Evolutionary conservation across 2,329 filamentous ascomycete species (phyloP).

Genomic region (Fusarium devonianum): DNA sequence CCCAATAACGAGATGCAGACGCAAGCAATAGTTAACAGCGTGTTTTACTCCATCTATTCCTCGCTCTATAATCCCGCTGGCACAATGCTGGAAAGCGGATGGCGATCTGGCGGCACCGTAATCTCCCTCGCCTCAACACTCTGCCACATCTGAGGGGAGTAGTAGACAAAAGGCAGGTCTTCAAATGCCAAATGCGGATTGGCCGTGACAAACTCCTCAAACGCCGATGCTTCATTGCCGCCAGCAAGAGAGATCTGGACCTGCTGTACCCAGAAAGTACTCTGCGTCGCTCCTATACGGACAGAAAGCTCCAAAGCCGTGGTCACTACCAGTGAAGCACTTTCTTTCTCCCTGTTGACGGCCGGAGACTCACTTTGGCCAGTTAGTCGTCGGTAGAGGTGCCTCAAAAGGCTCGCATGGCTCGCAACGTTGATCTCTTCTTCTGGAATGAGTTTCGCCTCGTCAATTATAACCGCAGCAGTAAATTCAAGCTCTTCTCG

Average conservation of each 20-base stretch:
- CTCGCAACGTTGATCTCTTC: constrained; percentile 24
- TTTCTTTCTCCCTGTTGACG: background rate
- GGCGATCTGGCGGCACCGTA: constrained; percentile 39
- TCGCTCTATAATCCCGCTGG: background rate
- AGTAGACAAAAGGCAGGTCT: constrained; percentile 40
- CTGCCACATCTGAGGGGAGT: constrained; percentile 40
- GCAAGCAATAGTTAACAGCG: too few species aligned
- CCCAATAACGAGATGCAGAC: too few species aligned
- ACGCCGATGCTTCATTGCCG: background rate
- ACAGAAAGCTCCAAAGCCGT: constrained; percentile 28
- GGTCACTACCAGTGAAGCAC: constrained; percentile 13
- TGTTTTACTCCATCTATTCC: background rate
- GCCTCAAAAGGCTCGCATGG: constrained; percentile 29
- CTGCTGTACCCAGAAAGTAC: constrained; percentile 43
- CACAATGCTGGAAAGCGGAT: constrained; percentile 27
- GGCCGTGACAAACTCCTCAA: constrained; percentile 34
- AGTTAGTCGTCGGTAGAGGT: constrained; percentile 11
- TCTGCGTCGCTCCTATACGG: constrained; percentile 31
- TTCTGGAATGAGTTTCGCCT: constrained; percentile 26
- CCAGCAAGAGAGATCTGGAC: constrained; percentile 28
- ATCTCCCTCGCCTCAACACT: constrained; percentile 37
- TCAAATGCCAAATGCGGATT: constrained; percentile 38
- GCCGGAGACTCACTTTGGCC: background rate
- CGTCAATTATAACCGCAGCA: constrained; percentile 32
- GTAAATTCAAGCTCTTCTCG: constrained; percentile 33